Evolutionary conservation across 1,284 basidiomycete genomes (phyloP).

Genomic region (Microstroma glucosiphilum): DNA sequence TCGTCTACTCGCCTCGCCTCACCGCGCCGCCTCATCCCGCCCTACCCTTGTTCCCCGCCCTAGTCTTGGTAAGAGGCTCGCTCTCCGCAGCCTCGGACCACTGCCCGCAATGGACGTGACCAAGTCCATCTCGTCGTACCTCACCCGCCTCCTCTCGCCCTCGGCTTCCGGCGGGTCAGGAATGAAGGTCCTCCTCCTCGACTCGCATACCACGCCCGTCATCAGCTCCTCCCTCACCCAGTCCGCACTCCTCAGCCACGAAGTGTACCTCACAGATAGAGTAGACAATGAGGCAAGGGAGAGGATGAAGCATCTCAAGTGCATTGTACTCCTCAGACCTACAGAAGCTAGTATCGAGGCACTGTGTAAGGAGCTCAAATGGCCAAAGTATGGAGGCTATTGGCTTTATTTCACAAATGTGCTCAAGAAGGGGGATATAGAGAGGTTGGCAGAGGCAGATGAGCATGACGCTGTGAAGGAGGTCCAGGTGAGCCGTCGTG

Average conservation of each 20-base stretch:
- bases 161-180: conserved; percentile 58
- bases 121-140: conserved; percentile 90
- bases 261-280: conserved; percentile 94
- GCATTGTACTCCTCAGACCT: conserved; percentile 83
- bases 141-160: conserved; percentile 78
- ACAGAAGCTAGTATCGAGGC: conserved; percentile 73
- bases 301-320: conserved; percentile 87
- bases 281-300: conserved; percentile 67
- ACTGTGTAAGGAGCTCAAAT: conserved; percentile 68
- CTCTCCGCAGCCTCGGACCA: no score
- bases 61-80: no score
- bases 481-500: conserved; percentile 62
- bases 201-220: conserved; percentile 92
- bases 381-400: conserved; percentile 89
- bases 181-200: conserved; percentile 97
- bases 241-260: conserved; percentile 84
- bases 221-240: conserved; percentile 92
- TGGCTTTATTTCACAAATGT: conserved; percentile 82
- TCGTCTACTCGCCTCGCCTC: no score
- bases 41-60: no score
- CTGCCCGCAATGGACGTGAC: conserved; percentile 72
- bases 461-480: conserved; percentile 94
- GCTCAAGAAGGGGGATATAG: conserved; percentile 81
- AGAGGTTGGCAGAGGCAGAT: conserved; percentile 86
- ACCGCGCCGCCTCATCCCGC: no score